Base-by-base conservation (phyloP, 352 stramenopile species). In the Pythium dissotocum region DNA sequence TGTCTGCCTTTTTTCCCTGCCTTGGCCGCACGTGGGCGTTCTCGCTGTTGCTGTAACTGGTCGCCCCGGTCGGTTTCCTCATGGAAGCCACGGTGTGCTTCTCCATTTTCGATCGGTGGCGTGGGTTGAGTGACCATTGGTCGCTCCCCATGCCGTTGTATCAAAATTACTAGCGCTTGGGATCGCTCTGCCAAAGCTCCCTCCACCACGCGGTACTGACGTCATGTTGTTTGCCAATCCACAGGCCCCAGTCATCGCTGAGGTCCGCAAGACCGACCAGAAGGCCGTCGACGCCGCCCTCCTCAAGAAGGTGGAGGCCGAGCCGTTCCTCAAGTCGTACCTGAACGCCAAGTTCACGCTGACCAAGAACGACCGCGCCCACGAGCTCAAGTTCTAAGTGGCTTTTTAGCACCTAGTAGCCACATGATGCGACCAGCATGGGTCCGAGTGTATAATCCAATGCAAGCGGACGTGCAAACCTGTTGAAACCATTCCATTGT, bases 321-420 rank as follows among this genome's bases (percentile, higher is more conserved):
- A 94, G 68, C 83, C 88, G 52, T 96, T 99, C 87, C 87, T 99
- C 72, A 98, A 99, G 84, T 93, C 89, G 58, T 99, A 99, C 93
- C 80, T 99, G 71, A 97, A 98, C 72, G 95, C 95, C 55, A 98
- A 98, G 77, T 99, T 99, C 87, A 96, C 93, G 70, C 83, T 99
- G 58, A 97, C 83, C 70, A 99, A 99, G 78, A 96, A 93, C 78
- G 97, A 99, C 80, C 95, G 93, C 67, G 97, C 94, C 49, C 98
- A 99, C 89, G 94, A 98, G 67, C 98, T 99, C 85, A 97, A 98
- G 79, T 99, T 99, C 82, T 99, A 99, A 89, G 77, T 69, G 67
- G 58, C 61, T 77, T 62, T 60, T 32, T 42, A 36, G 32, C 30
- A 40, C 21, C 54, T 60, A 46, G 30, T 48, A 60, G 32, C 35